Evolutionary conservation across 1,139 yeast species (phyloP).

Genomic region (Protomyces inouyei): DNA sequence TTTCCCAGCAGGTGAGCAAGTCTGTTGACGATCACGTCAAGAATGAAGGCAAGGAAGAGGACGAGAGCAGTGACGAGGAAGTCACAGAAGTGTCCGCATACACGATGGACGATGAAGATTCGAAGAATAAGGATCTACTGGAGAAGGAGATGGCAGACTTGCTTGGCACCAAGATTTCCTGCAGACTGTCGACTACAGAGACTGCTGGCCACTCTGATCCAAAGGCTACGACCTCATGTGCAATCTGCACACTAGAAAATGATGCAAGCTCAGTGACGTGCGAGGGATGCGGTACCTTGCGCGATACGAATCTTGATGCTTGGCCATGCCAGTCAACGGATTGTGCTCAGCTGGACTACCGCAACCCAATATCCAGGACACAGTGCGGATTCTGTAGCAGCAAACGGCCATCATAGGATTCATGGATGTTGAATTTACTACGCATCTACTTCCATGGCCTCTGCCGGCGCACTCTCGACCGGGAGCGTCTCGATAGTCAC

Average conservation of each 20-base stretch:
- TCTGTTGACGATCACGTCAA: not conserved
- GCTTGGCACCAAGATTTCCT: not conserved
- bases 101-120: constrained; percentile 12
- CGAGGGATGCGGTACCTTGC: constrained; percentile 14
- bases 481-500: constrained; percentile 58
- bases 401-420: not conserved
- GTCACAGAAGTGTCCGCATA: constrained; percentile 1
- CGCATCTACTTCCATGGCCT: constrained; percentile 73
- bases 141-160: not conserved
- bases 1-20: constrained; percentile 12
- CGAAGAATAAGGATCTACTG: not conserved
- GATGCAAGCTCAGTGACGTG: not conserved
- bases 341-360: constrained; percentile 4
- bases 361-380: constrained; percentile 2
- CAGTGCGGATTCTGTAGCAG: constrained; percentile 14
- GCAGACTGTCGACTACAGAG: not conserved
- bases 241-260: constrained; percentile 7
- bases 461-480: constrained; percentile 38
- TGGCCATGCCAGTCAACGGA: constrained; percentile 9
- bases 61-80: not conserved
- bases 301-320: not conserved
- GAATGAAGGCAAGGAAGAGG: not conserved
- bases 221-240: not conserved
- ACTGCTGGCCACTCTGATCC: not conserved
- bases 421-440: constrained; percentile 33